Evolutionary conservation across 2,329 filamentous ascomycete species (phyloP).

Genomic region (Paracoccidioides brasiliensis): DNA sequence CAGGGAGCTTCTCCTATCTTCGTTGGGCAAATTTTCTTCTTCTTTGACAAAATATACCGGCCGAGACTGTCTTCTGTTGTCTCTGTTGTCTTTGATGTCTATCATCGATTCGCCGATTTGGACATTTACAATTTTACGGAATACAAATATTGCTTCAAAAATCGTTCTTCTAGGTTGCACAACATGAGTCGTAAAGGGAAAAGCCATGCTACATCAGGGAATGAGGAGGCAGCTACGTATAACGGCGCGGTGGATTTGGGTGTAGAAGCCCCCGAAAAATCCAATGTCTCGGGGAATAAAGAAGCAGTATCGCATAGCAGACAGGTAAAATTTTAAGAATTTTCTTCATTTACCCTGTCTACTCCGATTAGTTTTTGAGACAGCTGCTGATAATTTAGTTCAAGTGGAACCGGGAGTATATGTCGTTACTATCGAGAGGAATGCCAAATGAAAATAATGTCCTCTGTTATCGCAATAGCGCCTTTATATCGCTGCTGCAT

Average conservation of each 20-base stretch:
- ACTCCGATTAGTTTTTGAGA: background rate
- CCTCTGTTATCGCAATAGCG: conserved; percentile 9
- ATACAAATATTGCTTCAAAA: background rate
- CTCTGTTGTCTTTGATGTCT: background rate
- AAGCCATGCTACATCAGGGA: too few species aligned
- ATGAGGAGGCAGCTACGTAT: too few species aligned
- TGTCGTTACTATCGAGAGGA: background rate
- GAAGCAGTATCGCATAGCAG: background rate
- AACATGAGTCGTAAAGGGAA: background rate
- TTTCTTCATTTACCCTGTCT: background rate
- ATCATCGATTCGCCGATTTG: background rate
- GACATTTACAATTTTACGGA: background rate
- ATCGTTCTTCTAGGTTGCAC: background rate
- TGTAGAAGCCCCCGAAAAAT: background rate
- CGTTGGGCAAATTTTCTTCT: too few species aligned
- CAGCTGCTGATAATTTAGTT: background rate
- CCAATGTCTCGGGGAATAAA: too few species aligned
- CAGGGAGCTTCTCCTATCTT: too few species aligned
- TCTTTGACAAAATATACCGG: too few species aligned
- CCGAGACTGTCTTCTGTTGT: background rate
- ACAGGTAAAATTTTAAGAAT: background rate
- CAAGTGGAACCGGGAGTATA: conserved; percentile 5
- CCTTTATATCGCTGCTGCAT: conserved; percentile 7
- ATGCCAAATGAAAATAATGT: conserved; percentile 5
- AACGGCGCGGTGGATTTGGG: too few species aligned